These are phyloP conservation scores for Colletotrichum sidae DNA, from an alignment of 2,329 filamentous ascomycete species.

Conservation along the genomic window DNA sequence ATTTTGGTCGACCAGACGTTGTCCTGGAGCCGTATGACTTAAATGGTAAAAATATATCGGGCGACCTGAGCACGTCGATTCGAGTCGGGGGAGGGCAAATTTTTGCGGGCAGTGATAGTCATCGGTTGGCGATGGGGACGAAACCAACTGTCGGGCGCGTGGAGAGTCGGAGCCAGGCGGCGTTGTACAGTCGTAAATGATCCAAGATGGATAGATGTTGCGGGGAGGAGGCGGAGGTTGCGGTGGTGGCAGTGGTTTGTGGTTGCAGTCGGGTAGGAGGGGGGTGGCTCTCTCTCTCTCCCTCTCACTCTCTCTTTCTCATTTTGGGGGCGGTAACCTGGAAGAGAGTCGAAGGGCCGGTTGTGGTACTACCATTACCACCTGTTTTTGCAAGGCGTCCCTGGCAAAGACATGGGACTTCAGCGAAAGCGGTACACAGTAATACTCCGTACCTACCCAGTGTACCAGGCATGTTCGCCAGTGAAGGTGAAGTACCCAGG, in stretches of 20 bases:
- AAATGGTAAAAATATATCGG: too few species aligned
- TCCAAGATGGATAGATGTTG: conserved; percentile 13
- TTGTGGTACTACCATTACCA: not conserved
- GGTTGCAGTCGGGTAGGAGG: conserved; percentile 21
- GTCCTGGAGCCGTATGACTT: too few species aligned
- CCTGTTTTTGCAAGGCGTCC: conserved; percentile 1
- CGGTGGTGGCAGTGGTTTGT: not conserved
- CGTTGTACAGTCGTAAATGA: conserved; percentile 23
- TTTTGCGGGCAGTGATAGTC: too few species aligned
- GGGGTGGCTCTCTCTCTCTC: not conserved
- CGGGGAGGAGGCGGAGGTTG: conserved; percentile 17
- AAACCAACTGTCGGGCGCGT: not conserved
- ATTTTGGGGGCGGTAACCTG: conserved; percentile 11
- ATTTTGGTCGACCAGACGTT: too few species aligned
- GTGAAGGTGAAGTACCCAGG: too few species aligned
- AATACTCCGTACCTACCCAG: too few species aligned
- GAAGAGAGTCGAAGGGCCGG: conserved; percentile 13
- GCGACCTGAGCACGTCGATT: not conserved
- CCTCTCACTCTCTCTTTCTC: not conserved
- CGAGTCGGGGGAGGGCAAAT: not conserved
- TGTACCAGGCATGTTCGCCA: too few species aligned
- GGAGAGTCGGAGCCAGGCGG: conserved; percentile 4
- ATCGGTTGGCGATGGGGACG: not conserved
- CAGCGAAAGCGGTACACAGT: too few species aligned
- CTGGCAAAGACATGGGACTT: not conserved